Conservation (phyloP, 179 eudicot species). For the Actinidia chinensis region DNA sequence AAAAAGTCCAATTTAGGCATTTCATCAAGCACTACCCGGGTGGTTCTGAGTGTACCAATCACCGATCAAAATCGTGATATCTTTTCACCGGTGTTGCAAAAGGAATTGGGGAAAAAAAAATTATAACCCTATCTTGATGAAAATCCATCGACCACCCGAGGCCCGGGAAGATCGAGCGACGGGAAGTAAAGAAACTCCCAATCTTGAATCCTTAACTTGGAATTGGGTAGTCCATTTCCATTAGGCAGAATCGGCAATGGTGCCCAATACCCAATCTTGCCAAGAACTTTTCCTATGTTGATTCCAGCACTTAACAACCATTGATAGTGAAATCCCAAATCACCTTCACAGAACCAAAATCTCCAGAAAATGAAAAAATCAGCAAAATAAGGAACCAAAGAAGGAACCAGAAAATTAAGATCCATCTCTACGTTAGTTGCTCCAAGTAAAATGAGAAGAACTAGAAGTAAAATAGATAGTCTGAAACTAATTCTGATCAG, state of each 20-base stretch:
- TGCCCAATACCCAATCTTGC: too few species aligned
- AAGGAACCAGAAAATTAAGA: too few species aligned
- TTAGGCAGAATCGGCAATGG: conserved; percentile 53
- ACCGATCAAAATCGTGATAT: conserved; percentile 67
- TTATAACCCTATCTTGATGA: conserved; percentile 54
- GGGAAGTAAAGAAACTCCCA: conserved; percentile 91
- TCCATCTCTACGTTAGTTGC: too few species aligned
- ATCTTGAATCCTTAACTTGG: conserved; percentile 90
- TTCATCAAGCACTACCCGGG: conserved; percentile 47
- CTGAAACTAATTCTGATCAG: too few species aligned
- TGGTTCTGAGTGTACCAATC: conserved; percentile 87
- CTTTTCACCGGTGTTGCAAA: conserved; percentile 71
- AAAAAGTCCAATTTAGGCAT: neutral
- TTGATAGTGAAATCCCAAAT: too few species aligned
- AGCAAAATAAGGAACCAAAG: too few species aligned
- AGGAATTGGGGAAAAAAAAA: conserved; percentile 80
- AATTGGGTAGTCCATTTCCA: conserved; percentile 80
- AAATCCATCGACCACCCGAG: conserved; percentile 77
- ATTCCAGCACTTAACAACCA: too few species aligned
- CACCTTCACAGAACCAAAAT: too few species aligned
- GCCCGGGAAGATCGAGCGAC: conserved; percentile 76
- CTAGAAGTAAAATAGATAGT: too few species aligned
- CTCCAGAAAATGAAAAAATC: too few species aligned
- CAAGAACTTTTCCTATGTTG: too few species aligned
- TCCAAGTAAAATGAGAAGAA: too few species aligned